phyloP scores from a whole-genome alignment of 73 alveolate genomes.

The Paraurostyla sp. region DNA sequence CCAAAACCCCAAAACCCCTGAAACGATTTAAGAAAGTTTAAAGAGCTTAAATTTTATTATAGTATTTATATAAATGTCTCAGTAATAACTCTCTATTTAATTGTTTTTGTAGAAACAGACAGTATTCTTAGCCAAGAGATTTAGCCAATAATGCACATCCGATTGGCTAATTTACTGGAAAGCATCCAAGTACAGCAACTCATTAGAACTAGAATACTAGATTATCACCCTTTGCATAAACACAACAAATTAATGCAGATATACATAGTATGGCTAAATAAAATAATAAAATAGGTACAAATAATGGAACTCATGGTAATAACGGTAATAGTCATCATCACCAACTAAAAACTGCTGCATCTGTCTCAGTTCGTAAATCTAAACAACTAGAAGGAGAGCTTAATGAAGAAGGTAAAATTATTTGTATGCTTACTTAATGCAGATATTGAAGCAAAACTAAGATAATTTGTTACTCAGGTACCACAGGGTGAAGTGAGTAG shows the following conservation, averaged over 20 bases:
- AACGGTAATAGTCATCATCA: neutral
- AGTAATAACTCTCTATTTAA: too few species aligned
- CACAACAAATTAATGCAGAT: neutral
- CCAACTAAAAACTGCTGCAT: conserved; percentile 4
- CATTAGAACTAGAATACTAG: neutral
- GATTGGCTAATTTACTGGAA: too few species aligned
- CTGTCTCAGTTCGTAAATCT: conserved; percentile 1
- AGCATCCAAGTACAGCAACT: too few species aligned
- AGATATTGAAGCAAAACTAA: conserved; percentile 49
- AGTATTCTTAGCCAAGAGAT: too few species aligned
- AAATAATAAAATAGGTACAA: too few species aligned
- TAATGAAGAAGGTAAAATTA: conserved; percentile 12
- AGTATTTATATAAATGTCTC: too few species aligned
- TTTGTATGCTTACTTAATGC: neutral
- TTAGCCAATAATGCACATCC: too few species aligned
- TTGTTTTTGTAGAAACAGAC: too few species aligned
- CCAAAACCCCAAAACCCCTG: too few species aligned
- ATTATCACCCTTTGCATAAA: neutral
- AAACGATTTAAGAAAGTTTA: too few species aligned
- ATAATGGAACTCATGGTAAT: too few species aligned
- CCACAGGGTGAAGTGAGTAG: conserved; percentile 5
- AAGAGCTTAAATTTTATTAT: too few species aligned
- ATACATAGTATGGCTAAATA: neutral
- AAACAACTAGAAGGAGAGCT: neutral
- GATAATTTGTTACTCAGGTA: conserved; percentile 40